Evolutionary conservation across 2,329 filamentous ascomycete genomes (phyloP).

Genomic region (Colletotrichum tofieldiae): DNA sequence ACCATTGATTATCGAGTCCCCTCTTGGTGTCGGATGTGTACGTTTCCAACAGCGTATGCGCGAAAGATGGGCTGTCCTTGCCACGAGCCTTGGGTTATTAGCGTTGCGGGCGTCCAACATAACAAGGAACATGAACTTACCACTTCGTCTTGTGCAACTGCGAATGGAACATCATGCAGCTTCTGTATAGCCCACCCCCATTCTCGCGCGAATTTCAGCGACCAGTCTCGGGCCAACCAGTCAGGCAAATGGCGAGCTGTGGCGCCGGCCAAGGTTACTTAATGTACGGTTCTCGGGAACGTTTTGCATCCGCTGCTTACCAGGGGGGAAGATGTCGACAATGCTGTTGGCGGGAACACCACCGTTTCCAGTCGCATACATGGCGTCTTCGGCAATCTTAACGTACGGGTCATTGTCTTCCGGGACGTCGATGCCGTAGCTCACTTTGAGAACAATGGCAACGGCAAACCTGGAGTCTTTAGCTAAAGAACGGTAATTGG

Average conservation of each 20-base stretch:
- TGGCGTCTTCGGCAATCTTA: conserved; percentile 46
- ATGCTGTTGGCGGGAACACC: conserved; percentile 55
- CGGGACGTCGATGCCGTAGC: conserved; percentile 51
- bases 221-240: conserved; percentile 52
- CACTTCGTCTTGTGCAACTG: conserved; percentile 47
- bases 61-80: conserved; percentile 41
- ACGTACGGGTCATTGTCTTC: conserved; percentile 50
- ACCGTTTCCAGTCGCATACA: conserved; percentile 50
- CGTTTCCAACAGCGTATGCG: conserved; percentile 38
- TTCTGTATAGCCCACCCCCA: conserved; percentile 54
- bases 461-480: conserved; percentile 48
- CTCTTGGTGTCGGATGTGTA: conserved; percentile 32
- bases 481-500: background rate
- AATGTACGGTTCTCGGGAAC: conserved; percentile 36
- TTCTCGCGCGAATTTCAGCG: conserved; percentile 52
- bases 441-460: conserved; percentile 52
- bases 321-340: conserved; percentile 64
- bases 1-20: conserved; percentile 36
- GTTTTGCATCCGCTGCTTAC: conserved; percentile 43
- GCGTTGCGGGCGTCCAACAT: conserved; percentile 32
- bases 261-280: conserved; percentile 46
- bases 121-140: conserved; percentile 44
- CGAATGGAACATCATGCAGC: conserved; percentile 53
- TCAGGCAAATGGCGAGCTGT: conserved; percentile 58
- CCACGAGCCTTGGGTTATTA: conserved; percentile 37